phyloP scores from a whole-genome alignment of 2,329 filamentous ascomycete species.

The Arthrocladium fulminans region DNA sequence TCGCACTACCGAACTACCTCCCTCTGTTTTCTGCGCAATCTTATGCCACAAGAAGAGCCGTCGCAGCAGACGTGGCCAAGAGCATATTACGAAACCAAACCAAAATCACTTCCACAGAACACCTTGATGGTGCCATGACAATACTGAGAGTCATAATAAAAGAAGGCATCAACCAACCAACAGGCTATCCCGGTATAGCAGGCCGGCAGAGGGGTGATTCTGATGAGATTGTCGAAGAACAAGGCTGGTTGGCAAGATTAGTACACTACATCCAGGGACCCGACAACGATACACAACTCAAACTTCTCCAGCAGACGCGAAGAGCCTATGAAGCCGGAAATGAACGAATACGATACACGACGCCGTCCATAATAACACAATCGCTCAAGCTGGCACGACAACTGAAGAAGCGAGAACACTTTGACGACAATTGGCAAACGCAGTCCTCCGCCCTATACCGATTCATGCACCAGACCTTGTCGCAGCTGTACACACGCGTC shows the following conservation, averaged over 20 bases:
- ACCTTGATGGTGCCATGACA: conserved; percentile 81
- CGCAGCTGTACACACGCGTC: conserved; percentile 78
- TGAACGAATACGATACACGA: conserved; percentile 92
- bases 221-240: conserved; percentile 95
- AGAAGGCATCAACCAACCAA: conserved; percentile 76
- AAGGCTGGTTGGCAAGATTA: conserved; percentile 90
- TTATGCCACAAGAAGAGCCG: conserved; percentile 80
- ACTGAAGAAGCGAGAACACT: conserved; percentile 86
- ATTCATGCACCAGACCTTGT: conserved; percentile 84
- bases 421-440: conserved; percentile 62
- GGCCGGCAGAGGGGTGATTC: conserved; percentile 73
- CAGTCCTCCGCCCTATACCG: conserved; percentile 81
- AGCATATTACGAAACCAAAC: conserved; percentile 77
- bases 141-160: conserved; percentile 86
- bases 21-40: conserved; percentile 84
- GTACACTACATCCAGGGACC: conserved; percentile 76
- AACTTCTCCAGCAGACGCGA: conserved; percentile 74
- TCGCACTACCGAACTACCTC: conserved; percentile 85
- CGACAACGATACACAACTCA: conserved; percentile 85
- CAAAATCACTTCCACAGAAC: conserved; percentile 63
- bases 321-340: conserved; percentile 87
- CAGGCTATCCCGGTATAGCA: conserved; percentile 71
- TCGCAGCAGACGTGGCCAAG: conserved; percentile 79
- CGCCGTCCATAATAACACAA: conserved; percentile 80
- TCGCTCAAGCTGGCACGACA: conserved; percentile 81